Evolutionary conservation across 2,329 filamentous ascomycete species (phyloP).

Genomic region (Trichoderma hamatum): DNA sequence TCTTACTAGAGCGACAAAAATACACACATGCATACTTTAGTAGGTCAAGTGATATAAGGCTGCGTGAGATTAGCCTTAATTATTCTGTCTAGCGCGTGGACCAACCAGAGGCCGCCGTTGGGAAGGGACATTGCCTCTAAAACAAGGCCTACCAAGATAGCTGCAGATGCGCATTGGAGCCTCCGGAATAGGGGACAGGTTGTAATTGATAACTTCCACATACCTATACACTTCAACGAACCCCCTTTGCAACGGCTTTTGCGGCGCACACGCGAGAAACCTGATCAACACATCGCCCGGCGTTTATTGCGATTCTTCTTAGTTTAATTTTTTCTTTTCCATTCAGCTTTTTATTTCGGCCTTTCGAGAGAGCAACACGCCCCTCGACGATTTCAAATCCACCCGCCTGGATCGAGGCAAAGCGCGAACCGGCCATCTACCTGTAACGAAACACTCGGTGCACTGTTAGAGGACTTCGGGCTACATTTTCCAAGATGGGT

Average conservation of each 20-base stretch:
- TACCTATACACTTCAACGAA: slow-evolving; percentile 31
- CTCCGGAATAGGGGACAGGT: slow-evolving; percentile 39
- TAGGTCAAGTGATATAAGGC: slow-evolving; percentile 22
- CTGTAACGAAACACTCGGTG: background rate
- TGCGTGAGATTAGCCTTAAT: slow-evolving; percentile 24
- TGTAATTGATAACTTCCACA: slow-evolving; percentile 33
- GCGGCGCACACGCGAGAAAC: background rate
- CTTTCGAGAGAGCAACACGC: background rate
- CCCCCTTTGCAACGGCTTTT: slow-evolving; percentile 30
- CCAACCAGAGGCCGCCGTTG: slow-evolving; percentile 35
- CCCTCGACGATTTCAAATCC: background rate
- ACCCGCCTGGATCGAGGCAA: background rate
- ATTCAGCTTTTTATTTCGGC: background rate
- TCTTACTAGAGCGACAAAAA: background rate
- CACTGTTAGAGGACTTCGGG: background rate
- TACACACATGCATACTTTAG: background rate
- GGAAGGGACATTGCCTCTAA: slow-evolving; percentile 36
- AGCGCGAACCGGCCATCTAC: slow-evolving; percentile 1
- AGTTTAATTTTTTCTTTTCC: slow-evolving; percentile 2
- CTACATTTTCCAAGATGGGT: slow-evolving; percentile 55
- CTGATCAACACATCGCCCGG: background rate
- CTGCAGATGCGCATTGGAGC: slow-evolving; percentile 33
- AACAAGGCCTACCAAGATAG: slow-evolving; percentile 28
- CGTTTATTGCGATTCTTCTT: background rate
- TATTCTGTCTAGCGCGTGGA: slow-evolving; percentile 36